Percentiles rank a stretch among this genome's conserved stretches.
These are phyloP conservation scores for Porogramme epimiltina DNA, from an alignment of 1,284 basidiomycete species.

Conservation along the genomic window DNA sequence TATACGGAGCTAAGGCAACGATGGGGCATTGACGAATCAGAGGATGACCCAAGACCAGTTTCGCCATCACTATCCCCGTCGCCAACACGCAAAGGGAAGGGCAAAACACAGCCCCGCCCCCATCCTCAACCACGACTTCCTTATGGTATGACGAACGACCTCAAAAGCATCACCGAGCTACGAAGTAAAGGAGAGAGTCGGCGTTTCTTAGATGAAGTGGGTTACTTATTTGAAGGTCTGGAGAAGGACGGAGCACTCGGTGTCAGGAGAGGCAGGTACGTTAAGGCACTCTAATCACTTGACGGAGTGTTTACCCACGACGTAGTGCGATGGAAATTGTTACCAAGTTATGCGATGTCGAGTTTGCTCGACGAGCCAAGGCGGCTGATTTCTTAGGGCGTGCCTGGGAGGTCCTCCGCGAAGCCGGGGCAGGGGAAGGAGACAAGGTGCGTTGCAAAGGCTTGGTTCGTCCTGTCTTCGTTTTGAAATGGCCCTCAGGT, in stretches of 20 bases:
- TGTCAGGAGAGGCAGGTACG: constrained; percentile 66
- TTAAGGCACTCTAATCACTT: too few relatives aligned
- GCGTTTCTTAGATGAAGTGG: constrained; percentile 77
- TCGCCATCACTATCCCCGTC: constrained; percentile 32
- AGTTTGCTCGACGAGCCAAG: constrained; percentile 75
- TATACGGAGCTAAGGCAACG: constrained; percentile 67
- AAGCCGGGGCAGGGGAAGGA: constrained; percentile 56
- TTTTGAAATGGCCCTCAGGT: constrained; percentile 38
- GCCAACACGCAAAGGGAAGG: constrained; percentile 35
- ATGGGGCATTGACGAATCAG: constrained; percentile 76
- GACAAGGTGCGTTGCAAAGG: constrained; percentile 49
- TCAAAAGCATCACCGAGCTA: constrained; percentile 79
- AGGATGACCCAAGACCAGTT: constrained; percentile 60
- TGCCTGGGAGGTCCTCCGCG: constrained; percentile 65
- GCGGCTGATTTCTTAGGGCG: constrained; percentile 68
- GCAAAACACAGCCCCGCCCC: constrained; percentile 15
- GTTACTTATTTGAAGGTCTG: constrained; percentile 80
- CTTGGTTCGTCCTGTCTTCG: background rate
- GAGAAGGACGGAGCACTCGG: constrained; percentile 49
- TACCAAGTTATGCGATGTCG: constrained; percentile 66
- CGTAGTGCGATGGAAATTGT: constrained; percentile 72
- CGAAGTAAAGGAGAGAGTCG: constrained; percentile 77
- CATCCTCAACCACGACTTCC: background rate
- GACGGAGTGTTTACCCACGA: background rate
- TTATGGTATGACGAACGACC: constrained; percentile 66